These are phyloP conservation scores for Sphaerulina populicola DNA, from an alignment of 2,329 filamentous ascomycete species.

Conservation along the genomic window DNA sequence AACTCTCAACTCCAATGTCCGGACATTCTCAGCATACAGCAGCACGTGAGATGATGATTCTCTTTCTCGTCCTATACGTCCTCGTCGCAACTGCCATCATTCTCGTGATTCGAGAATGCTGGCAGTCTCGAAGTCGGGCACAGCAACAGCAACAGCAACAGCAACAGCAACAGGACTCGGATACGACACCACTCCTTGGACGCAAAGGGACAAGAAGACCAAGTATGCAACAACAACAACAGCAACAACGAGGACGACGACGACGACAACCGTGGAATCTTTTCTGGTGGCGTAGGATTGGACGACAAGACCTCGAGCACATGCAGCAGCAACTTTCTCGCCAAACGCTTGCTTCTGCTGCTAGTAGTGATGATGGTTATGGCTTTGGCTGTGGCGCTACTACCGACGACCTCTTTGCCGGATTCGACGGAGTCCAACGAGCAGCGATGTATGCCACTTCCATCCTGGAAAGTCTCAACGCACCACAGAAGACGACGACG, in stretches of 20 bases:
- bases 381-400: conserved; percentile 1
- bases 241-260: no score
- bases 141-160: no score
- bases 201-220: background rate
- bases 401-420: background rate
- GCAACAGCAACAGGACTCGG: background rate
- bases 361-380: background rate
- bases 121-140: background rate
- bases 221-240: background rate
- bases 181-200: conserved; percentile 1
- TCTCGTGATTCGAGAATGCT: conserved; percentile 3
- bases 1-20: background rate
- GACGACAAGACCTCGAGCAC: conserved; percentile 9
- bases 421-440: conserved; percentile 7
- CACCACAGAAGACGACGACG: no score
- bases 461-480: background rate
- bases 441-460: background rate
- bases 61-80: conserved; percentile 4
- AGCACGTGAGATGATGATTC: background rate
- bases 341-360: background rate
- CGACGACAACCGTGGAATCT: background rate
- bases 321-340: background rate
- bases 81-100: conserved; percentile 7
- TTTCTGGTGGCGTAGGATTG: conserved; percentile 2
- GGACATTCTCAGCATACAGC: background rate